These are phyloP conservation scores for Nothophoma quercina DNA, from an alignment of 2,329 filamentous ascomycete species.

Conservation along the genomic window DNA sequence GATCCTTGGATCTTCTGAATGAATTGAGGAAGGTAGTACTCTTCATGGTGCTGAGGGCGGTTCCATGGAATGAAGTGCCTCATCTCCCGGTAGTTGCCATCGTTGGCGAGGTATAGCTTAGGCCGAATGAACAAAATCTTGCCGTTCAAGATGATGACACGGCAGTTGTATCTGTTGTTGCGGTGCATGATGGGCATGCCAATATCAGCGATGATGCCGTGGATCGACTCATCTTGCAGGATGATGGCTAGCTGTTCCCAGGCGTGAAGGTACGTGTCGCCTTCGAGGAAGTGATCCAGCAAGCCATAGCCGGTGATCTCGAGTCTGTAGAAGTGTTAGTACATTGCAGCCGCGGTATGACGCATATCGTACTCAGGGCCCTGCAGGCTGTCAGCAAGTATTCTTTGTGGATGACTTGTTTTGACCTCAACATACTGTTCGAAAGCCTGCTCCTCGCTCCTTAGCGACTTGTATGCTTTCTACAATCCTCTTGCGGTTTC, in stretches of 20 bases:
- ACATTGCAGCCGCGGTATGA: neutral
- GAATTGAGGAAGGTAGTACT: constrained; percentile 66
- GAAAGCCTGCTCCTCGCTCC: constrained; percentile 18
- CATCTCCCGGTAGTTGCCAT: constrained; percentile 65
- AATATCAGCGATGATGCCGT: constrained; percentile 61
- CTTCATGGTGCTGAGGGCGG: constrained; percentile 63
- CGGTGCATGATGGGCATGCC: constrained; percentile 62
- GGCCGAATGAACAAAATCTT: constrained; percentile 76
- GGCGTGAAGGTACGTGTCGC: constrained; percentile 35
- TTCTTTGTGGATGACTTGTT: neutral
- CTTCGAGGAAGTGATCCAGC: constrained; percentile 66
- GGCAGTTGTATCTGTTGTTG: constrained; percentile 68
- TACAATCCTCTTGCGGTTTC: constrained; percentile 69
- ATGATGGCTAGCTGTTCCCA: constrained; percentile 69
- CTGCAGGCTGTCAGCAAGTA: constrained; percentile 1
- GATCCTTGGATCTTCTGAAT: constrained; percentile 64
- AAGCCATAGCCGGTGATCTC: constrained; percentile 43
- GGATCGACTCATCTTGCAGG: constrained; percentile 64
- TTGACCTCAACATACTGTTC: constrained; percentile 53
- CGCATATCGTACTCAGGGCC: constrained; percentile 12
- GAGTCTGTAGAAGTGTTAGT: constrained; percentile 42
- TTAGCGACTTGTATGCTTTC: constrained; percentile 69
- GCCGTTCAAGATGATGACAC: constrained; percentile 70
- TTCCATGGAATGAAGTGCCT: constrained; percentile 47
- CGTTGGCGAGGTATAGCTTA: constrained; percentile 75